Conservation (phyloP, 2,329 filamentous ascomycete species). For the Fusarium guadeloupense region DNA sequence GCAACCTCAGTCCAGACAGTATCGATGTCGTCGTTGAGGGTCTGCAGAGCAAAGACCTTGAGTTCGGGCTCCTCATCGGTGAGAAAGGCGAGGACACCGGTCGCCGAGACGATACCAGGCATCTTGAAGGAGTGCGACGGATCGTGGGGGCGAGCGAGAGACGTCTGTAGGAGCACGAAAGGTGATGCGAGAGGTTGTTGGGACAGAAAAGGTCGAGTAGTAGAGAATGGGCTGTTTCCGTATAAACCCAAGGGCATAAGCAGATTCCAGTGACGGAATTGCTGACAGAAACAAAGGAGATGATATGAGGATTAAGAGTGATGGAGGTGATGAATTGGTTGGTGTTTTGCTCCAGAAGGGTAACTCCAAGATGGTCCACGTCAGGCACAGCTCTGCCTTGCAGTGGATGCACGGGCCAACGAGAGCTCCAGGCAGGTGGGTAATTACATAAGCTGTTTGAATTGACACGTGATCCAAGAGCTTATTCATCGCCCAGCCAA, state of each 20-base stretch:
- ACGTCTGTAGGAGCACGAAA: conserved; percentile 25
- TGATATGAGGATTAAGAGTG: conserved; percentile 20
- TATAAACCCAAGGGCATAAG: conserved; percentile 40
- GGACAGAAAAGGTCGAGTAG: conserved; percentile 23
- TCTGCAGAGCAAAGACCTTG: conserved; percentile 93
- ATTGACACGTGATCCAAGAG: conserved; percentile 13
- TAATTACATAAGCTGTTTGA: conserved; percentile 32
- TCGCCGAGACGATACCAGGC: conserved; percentile 93
- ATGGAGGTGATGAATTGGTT: conserved; percentile 29
- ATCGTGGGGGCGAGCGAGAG: conserved; percentile 30
- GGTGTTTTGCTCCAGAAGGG: conserved; percentile 45
- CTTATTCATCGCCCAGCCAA: no score
- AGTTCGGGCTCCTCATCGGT: conserved; percentile 94
- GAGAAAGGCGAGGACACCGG: conserved; percentile 93
- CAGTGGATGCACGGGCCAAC: conserved; percentile 42
- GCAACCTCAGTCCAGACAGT: conserved; percentile 98
- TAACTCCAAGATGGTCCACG: conserved; percentile 53
- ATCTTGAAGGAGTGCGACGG: conserved; percentile 60
- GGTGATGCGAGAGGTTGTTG: conserved; percentile 31
- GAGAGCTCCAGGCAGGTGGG: conserved; percentile 37
- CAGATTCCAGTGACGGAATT: conserved; percentile 14
- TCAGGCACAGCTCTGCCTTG: conserved; percentile 57
- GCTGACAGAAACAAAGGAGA: conserved; percentile 17
- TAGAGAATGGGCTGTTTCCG: conserved; percentile 27
- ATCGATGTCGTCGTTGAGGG: conserved; percentile 95